Evolutionary conservation across 169 alveolate species (phyloP).

Genomic region (Toxoplasma gondii): DNA sequence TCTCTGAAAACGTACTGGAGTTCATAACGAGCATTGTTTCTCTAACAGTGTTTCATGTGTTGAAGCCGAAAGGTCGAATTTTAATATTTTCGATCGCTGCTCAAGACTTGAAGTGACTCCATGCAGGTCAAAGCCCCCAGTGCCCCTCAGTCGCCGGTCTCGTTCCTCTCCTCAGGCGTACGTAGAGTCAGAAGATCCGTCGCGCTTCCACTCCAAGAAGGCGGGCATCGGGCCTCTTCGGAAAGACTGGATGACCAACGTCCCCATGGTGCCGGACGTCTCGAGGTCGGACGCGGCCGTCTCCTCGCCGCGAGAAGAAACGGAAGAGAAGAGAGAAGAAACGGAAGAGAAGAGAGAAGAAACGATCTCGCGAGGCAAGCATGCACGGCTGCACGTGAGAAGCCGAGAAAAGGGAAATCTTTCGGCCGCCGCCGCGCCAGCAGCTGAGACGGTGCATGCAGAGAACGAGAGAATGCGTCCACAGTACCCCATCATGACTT

Average conservation of each 20-base stretch:
- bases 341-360: not conserved
- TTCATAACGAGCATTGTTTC: no score
- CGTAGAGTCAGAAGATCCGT: conserved; percentile 62
- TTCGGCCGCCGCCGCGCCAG: not conserved
- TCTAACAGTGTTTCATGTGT: no score
- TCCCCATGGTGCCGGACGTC: conserved; percentile 36
- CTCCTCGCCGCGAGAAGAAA: not conserved
- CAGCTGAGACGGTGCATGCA: not conserved
- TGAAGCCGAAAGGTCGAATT: no score
- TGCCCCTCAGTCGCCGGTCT: not conserved
- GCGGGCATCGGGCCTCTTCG: conserved; percentile 68
- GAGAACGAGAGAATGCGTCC: not conserved
- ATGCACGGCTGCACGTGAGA: no score
- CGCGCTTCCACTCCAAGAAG: conserved; percentile 65
- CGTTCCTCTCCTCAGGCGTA: conserved; percentile 32
- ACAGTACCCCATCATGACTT: conserved; percentile 70
- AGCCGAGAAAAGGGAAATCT: no score
- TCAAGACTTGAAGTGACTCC: no score
- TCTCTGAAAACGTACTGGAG: no score
- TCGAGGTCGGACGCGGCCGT: not conserved
- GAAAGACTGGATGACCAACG: conserved; percentile 59
- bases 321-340: not conserved
- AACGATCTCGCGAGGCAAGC: no score
- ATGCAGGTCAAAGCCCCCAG: no score
- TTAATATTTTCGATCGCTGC: no score